A percentile compares a stretch with the other conserved stretches of the same genome.
Evolutionary conservation across 2,329 filamentous ascomycete genomes (phyloP).

Genomic region (Aureobasidium sp.): DNA sequence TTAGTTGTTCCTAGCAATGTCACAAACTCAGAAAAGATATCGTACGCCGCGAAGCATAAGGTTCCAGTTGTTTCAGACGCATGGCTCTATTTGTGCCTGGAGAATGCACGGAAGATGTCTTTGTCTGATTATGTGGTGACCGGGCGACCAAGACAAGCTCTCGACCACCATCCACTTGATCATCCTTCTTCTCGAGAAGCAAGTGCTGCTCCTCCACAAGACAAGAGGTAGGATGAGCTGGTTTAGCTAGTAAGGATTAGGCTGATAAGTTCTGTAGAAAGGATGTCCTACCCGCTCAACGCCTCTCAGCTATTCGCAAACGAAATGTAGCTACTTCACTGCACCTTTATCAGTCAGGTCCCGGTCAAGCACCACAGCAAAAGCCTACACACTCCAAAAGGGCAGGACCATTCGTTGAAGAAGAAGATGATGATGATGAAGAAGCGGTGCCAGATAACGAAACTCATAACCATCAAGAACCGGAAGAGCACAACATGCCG

Average conservation of each 20-base stretch:
- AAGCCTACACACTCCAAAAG: neutral
- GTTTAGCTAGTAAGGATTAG: neutral
- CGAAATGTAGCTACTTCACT: slow-evolving; percentile 23
- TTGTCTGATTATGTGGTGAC: neutral
- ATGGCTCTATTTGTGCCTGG: slow-evolving; percentile 56
- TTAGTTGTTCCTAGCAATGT: slow-evolving; percentile 54
- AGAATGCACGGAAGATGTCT: neutral
- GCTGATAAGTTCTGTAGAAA: slow-evolving; percentile 11
- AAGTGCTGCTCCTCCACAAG: neutral
- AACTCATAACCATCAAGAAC: neutral
- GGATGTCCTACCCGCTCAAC: slow-evolving; percentile 15
- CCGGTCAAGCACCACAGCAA: neutral
- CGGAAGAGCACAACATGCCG: neutral
- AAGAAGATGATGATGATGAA: too few species aligned
- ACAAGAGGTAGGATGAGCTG: neutral
- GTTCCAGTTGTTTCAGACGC: slow-evolving; percentile 73
- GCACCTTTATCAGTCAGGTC: slow-evolving; percentile 12
- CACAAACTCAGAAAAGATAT: slow-evolving; percentile 63
- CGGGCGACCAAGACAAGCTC: neutral
- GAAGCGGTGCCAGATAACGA: neutral
- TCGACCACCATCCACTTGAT: neutral
- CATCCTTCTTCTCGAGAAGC: neutral
- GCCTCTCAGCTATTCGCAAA: slow-evolving; percentile 24
- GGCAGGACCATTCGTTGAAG: slow-evolving; percentile 21
- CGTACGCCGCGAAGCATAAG: slow-evolving; percentile 63